Evolutionary conservation across 352 stramenopile genomes (phyloP), one percentile per base, ranked within the genome.

Genomic region (Halophytophthora batemanensis): DNA sequence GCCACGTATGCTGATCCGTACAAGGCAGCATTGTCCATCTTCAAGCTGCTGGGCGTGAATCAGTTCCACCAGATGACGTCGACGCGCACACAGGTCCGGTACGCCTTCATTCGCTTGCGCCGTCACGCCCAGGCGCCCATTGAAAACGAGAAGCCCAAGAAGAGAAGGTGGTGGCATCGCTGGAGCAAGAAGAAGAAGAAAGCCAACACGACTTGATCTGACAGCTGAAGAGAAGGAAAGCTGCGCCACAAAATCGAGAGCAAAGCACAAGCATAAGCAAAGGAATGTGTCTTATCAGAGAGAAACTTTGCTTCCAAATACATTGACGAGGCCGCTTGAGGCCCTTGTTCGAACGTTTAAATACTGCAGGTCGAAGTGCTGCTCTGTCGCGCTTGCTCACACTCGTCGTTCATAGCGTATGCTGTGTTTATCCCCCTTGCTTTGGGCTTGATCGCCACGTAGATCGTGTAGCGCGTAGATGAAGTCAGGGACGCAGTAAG

Each of bases 11-110:
- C 79, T n/a, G 79, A 90, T 37, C 79, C 79, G 47, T 90, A 86
- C 68, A 87, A 87, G 54, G 77, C 80, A 19, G 75, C 74, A 17
- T 56, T 90, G 14, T 87, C 69, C 7, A 74, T 90, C 36, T 87
- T 86, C 63, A 86, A 86, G 42, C 53, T 86, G 28, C 48, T 87
- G 13, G 74, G 71, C 11, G 77, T 84, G 31, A 83, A 87, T 41
- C 69, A 80, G 37, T 86, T 90, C 52, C 74, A 84, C 37, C 73
- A 68, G 13, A 90, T 90, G 79, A 74, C 65, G 6, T 84, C 76
- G 12, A 56, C 63, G 2, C 62, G 63, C 17, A 84, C 79, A 2
- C 72, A 86, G 52, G 66, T 90, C 21, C 64, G 61, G 25, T 85
- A 73, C 38, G 77, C 79, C n/a, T 79, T 90, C 51, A 69, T 82